Conservation (phyloP, 768 basidiomycete genomes). For the Podaxis sp. region DNA sequence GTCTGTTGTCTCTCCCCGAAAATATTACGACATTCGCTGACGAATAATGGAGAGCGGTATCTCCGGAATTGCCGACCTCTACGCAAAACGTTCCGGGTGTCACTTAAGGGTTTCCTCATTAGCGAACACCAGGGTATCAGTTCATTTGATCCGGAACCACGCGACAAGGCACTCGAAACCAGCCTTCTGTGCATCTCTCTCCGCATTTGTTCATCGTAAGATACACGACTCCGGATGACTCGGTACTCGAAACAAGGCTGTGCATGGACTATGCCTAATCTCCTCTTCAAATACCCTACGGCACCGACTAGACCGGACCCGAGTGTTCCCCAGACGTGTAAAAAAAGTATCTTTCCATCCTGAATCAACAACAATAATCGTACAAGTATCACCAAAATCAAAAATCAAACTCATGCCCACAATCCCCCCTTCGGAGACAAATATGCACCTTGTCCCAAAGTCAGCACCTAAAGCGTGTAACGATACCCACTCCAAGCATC, state of each 20-base stretch:
- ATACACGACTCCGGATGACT: not conserved
- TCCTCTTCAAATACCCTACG: not conserved
- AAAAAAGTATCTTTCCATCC: not conserved
- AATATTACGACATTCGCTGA: not conserved
- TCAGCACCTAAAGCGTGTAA: constrained; percentile 45
- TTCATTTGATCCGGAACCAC: not conserved
- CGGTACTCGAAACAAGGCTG: not conserved
- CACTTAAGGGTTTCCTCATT: not conserved
- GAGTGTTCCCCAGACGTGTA: not conserved
- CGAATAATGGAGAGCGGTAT: not conserved
- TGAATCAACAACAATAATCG: not conserved
- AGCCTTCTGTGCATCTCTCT: not conserved
- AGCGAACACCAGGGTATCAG: not conserved
- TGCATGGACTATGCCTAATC: not conserved
- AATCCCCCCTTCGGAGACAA: not conserved
- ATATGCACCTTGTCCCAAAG: not conserved
- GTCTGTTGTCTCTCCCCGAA: not conserved
- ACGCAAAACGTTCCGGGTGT: not conserved
- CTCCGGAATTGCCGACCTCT: not conserved
- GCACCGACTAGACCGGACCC: not conserved
- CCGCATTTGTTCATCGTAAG: not conserved
- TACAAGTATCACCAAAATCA: not conserved
- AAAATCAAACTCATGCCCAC: not conserved
- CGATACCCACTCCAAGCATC: constrained; percentile 75
- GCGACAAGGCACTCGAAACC: not conserved